Evolutionary conservation across 805 yeast species (phyloP).

Genomic region (Wickerhamomyces canadensis): DNA sequence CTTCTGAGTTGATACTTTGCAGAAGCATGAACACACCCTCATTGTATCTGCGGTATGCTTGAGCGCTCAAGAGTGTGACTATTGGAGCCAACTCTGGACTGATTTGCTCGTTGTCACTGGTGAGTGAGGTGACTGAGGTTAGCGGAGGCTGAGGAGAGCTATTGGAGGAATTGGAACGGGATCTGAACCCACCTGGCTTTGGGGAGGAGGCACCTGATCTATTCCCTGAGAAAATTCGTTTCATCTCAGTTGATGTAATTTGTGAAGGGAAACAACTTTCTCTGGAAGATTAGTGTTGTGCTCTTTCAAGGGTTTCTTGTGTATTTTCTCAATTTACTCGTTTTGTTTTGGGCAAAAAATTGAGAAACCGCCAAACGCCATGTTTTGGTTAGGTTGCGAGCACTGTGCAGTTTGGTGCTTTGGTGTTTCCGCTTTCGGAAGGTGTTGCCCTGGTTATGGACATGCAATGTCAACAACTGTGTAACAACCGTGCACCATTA

Average conservation of each 20-base stretch:
- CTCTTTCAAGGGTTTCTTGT: no score
- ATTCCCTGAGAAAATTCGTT: conserved; percentile 20
- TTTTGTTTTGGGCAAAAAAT: no score
- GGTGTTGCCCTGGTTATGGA: no score
- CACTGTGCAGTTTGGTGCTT: no score
- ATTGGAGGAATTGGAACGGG: conserved; percentile 14
- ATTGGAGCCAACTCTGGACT: conserved; percentile 53
- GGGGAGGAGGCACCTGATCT: conserved; percentile 18
- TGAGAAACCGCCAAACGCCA: no score
- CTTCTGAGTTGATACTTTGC: conserved; percentile 75
- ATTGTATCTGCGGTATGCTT: conserved; percentile 64
- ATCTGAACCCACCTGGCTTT: conserved; percentile 8
- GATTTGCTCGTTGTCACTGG: conserved; percentile 9
- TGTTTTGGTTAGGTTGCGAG: no score
- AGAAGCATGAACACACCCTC: conserved; percentile 74
- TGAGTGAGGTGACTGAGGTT: background rate
- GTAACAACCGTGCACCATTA: no score
- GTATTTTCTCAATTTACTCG: no score
- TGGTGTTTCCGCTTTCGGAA: no score
- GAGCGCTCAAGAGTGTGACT: conserved; percentile 68
- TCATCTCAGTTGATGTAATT: conserved; percentile 10
- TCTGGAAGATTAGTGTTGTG: no score
- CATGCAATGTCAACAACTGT: no score
- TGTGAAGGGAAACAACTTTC: no score
- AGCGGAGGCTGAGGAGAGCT: conserved; percentile 4